These are phyloP conservation scores for Moricandia arvensis DNA, from an alignment of 345 rosid species.

Conservation along the genomic window DNA sequence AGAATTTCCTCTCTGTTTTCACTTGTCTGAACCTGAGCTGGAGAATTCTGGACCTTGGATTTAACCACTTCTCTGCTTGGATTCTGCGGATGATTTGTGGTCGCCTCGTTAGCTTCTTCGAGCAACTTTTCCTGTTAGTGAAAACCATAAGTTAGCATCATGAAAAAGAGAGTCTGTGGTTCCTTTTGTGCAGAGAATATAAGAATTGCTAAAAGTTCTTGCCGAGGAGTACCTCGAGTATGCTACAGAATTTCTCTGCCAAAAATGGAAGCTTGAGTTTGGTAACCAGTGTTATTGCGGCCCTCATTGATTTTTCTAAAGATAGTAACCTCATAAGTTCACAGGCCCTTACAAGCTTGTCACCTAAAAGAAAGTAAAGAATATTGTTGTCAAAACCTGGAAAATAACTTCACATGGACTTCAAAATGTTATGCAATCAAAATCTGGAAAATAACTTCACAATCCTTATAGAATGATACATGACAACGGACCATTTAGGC, in stretches of 20 bases:
- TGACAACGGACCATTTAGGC: too few species aligned
- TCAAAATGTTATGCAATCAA: not conserved
- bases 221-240: slow-evolving; percentile 64
- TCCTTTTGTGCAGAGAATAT: not conserved
- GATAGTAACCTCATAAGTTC: slow-evolving; percentile 77
- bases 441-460: not conserved
- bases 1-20: slow-evolving; percentile 36
- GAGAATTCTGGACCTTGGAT: slow-evolving; percentile 33
- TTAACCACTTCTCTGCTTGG: slow-evolving; percentile 13
- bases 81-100: slow-evolving; percentile 18
- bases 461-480: too few species aligned
- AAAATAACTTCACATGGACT: not conserved
- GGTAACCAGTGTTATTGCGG: slow-evolving; percentile 86
- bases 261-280: slow-evolving; percentile 87
- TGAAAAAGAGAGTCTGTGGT: not conserved
- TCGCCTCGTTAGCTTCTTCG: slow-evolving; percentile 44
- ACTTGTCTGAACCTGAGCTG: slow-evolving; percentile 33
- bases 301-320: slow-evolving; percentile 77
- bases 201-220: not conserved
- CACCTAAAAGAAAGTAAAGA: slow-evolving; percentile 49
- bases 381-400: not conserved
- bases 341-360: slow-evolving; percentile 74
- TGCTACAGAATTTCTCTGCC: slow-evolving; percentile 77
- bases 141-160: slow-evolving; percentile 15
- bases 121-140: slow-evolving; percentile 69